phyloP scores from a whole-genome alignment of 176 grass and related monocot genomes.

The Aechmea fasciata region DNA sequence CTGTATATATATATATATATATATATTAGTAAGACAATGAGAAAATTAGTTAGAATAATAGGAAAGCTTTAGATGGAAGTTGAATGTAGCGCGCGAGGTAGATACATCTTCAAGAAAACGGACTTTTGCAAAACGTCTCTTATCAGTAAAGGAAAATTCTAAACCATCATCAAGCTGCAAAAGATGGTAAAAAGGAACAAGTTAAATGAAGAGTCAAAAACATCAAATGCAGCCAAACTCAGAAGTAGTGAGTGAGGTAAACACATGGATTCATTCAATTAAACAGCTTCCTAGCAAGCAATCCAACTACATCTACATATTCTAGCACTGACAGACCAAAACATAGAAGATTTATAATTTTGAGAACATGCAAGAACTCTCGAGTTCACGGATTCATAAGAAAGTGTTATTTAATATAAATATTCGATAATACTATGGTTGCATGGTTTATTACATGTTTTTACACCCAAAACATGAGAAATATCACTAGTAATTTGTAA shows the following conservation, averaged over 20 bases:
- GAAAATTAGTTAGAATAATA: neutral
- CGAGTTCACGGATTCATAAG: neutral
- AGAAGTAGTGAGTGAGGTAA: neutral
- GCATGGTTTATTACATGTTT: too few species aligned
- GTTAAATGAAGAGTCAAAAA: neutral
- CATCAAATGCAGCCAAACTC: neutral
- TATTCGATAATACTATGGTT: too few species aligned
- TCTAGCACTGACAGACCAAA: neutral
- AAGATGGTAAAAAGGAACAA: constrained; percentile 2
- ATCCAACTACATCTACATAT: neutral
- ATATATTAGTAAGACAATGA: constrained; percentile 8
- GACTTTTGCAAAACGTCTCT: constrained; percentile 82
- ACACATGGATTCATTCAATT: neutral
- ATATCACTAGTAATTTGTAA: too few species aligned
- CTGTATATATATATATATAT: constrained; percentile 19
- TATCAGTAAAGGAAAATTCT: constrained; percentile 97
- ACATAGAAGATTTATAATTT: neutral
- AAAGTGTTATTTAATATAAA: neutral
- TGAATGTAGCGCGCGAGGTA: constrained; percentile 6
- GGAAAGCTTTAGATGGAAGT: neutral
- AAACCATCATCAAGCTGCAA: constrained; percentile 86
- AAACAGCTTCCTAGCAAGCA: neutral
- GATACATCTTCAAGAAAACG: constrained; percentile 72
- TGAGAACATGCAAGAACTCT: neutral
- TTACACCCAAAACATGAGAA: too few species aligned